phyloP scores from a whole-genome alignment of 2,329 filamentous ascomycete genomes.

The Talaromyces piceae region DNA sequence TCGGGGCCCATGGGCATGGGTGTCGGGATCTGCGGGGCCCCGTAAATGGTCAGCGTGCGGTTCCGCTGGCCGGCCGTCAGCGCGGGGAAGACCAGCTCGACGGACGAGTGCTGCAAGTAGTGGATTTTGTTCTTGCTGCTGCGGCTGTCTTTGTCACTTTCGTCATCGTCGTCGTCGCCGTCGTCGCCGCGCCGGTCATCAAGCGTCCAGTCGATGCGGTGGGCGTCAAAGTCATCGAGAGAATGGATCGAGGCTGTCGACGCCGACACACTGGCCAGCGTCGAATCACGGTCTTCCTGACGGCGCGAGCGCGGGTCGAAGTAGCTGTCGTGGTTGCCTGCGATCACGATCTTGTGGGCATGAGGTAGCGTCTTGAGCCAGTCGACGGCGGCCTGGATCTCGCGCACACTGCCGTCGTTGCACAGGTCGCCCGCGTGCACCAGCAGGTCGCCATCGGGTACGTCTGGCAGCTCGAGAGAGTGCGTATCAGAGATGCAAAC shows the following conservation, averaged over 20 bases:
- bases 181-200: no score
- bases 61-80: conserved; percentile 43
- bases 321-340: conserved; percentile 84
- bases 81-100: conserved; percentile 53
- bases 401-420: conserved; percentile 60
- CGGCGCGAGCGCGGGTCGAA: conserved; percentile 62
- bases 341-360: conserved; percentile 70
- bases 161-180: no score
- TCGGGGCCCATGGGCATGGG: conserved; percentile 58
- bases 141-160: no score
- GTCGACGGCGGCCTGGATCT: conserved; percentile 76
- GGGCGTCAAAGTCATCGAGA: conserved; percentile 36
- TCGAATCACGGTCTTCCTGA: conserved; percentile 44
- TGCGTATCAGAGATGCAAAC: conserved; percentile 92
- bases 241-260: conserved; percentile 40
- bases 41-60: conserved; percentile 64
- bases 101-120: conserved; percentile 65
- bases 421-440: conserved; percentile 86
- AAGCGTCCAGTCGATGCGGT: conserved; percentile 57
- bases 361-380: conserved; percentile 73
- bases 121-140: conserved; percentile 40
- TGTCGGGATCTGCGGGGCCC: conserved; percentile 68
- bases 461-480: conserved; percentile 41
- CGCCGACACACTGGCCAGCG: conserved; percentile 24
- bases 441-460: conserved; percentile 70